phyloP scores from a whole-genome alignment of 2,329 filamentous ascomycete species.

The Cercospora zeae-maydis region DNA sequence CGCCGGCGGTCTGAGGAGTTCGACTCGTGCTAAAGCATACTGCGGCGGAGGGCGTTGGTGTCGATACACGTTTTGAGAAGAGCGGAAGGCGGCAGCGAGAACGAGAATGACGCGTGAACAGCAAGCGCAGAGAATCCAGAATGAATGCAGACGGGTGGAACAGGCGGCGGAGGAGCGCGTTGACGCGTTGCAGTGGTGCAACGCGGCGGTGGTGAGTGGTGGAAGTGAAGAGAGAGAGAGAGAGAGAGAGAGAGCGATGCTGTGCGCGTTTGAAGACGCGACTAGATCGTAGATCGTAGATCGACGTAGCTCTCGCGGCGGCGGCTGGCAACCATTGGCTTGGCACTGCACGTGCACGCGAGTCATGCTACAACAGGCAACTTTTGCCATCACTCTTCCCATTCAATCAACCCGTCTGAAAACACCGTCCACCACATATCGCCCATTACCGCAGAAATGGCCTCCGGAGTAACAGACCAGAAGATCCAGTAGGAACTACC shows the following conservation, averaged over 20 bases:
- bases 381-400: background rate
- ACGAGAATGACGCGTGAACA: background rate
- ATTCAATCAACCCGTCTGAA: background rate
- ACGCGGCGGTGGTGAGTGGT: constrained; percentile 4
- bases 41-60: constrained; percentile 11
- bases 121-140: background rate
- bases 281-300: background rate
- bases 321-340: background rate
- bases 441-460: background rate
- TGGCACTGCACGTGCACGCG: background rate
- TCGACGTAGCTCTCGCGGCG: background rate
- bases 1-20: constrained; percentile 26
- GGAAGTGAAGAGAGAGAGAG: background rate
- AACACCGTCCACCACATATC: background rate
- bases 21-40: constrained; percentile 31
- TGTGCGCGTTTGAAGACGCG: constrained; percentile 3
- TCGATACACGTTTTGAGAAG: constrained; percentile 5
- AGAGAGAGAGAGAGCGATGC: background rate
- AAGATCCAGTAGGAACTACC: constrained; percentile 14
- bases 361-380: background rate
- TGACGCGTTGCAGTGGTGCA: background rate
- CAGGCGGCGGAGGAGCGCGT: background rate
- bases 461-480: constrained; percentile 15
- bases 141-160: background rate
- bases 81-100: background rate